These are phyloP conservation scores for Aspergillus ostianus DNA, from an alignment of 495 filamentous ascomycete species.

Conservation along the genomic window DNA sequence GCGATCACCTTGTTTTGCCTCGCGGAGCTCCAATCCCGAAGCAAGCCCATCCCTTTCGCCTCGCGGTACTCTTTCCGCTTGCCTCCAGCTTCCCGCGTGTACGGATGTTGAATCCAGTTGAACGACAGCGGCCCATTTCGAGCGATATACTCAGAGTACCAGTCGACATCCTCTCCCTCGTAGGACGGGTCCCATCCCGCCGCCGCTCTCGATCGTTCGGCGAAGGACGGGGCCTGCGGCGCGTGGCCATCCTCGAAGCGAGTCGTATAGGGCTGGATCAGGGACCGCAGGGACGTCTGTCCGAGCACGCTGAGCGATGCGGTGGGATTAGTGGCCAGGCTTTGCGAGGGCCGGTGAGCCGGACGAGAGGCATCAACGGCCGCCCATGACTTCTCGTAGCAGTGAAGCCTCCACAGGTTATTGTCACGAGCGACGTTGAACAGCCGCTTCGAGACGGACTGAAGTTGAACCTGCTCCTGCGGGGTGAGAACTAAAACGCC, in stretches of 20 bases:
- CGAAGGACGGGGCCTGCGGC: slow-evolving; percentile 23
- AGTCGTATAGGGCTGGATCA: slow-evolving; percentile 35
- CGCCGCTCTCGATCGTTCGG: slow-evolving; percentile 51
- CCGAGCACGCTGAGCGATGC: slow-evolving; percentile 35
- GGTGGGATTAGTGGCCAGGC: slow-evolving; percentile 27
- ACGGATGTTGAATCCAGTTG: slow-evolving; percentile 70
- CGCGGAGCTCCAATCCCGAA: slow-evolving; percentile 48
- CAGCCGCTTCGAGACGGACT: slow-evolving; percentile 67
- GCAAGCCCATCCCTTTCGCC: slow-evolving; percentile 62
- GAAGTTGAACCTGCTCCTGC: slow-evolving; percentile 65
- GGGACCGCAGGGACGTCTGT: slow-evolving; percentile 33
- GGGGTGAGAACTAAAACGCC: slow-evolving; percentile 61
- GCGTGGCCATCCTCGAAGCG: slow-evolving; percentile 9
- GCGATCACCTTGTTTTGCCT: slow-evolving; percentile 62
- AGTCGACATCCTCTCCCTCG: slow-evolving; percentile 60
- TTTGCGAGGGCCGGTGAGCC: slow-evolving; percentile 27
- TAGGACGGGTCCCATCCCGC: slow-evolving; percentile 82
- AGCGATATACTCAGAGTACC: slow-evolving; percentile 88
- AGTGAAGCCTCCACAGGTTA: slow-evolving; percentile 70
- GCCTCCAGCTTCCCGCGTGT: slow-evolving; percentile 26
- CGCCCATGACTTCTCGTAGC: slow-evolving; percentile 64
- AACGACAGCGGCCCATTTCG: slow-evolving; percentile 70
- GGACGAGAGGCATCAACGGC: slow-evolving; percentile 40
- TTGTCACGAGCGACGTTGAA: slow-evolving; percentile 71
- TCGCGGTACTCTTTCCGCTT: slow-evolving; percentile 48